Base-by-base conservation (phyloP, 257 asterid species). In the Euphrasia confusa region DNA sequence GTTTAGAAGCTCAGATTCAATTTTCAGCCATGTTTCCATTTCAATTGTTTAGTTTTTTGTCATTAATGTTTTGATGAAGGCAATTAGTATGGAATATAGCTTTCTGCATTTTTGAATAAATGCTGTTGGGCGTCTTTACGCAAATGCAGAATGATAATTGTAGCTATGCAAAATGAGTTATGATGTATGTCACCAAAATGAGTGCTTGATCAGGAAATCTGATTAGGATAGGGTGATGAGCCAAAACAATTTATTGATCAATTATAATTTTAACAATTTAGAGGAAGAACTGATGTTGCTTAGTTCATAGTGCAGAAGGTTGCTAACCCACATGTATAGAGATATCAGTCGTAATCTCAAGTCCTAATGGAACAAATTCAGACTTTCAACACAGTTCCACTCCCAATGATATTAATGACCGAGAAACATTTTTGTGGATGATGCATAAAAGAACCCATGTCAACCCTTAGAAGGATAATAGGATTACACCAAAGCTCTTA, bases 201-300 rank as follows among this genome's bases (percentile, higher is more conserved):
- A 42, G 49, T 14, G 12, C 49, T 42, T 30, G 62, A 32, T 32
- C 26, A 30, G 26, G 10, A 21, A 14, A n/a, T 21, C 47, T 56
- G 62, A 57, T 30, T 33, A 33, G 48, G 48, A 24, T 32, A n/a
- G 47, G 63, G 63, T 58, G 63, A 58, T 58, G 10, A 17, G 28
- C 63, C 27, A 13, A 54, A 33, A 14, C 35, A 32, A 7, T 45
- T 4, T 2, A 33, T n/a, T 32, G 6, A 2, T 58, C 24, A 2
- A 15, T 59, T 9, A 37, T 7, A 33, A 14, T 4, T 59, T 32
- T 17, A 17, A 21, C 24, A 37, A 17, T 35, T 37, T 59, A 35
- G 42, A 37, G 64, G 45, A 10, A 59, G 33, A 37, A 21, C 17
- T 39, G 24, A 10, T 52, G 52, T 39, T 11, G 64, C 32, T 17